These are phyloP conservation scores for Zalaria obscura DNA, from an alignment of 2,329 filamentous ascomycete genomes.

Conservation along the genomic window DNA sequence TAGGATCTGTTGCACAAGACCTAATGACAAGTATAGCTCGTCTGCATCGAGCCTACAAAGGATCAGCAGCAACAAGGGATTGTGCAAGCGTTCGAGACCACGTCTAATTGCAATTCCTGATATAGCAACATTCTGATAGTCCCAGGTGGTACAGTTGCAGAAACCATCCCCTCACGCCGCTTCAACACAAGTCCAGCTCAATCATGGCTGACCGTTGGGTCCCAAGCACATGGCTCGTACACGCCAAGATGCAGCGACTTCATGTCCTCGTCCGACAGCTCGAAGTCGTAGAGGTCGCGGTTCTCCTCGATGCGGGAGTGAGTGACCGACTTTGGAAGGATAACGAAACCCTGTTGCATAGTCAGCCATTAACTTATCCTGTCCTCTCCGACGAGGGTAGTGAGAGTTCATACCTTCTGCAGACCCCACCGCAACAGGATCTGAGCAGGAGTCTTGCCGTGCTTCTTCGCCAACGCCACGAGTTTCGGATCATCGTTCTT, in stretches of 20 bases:
- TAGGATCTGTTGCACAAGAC: too few relatives aligned
- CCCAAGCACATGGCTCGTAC: conserved; percentile 46
- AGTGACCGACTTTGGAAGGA: conserved; percentile 49
- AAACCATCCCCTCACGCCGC: too few relatives aligned
- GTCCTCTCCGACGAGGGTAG: neutral
- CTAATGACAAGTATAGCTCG: too few relatives aligned
- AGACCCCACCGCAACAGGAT: conserved; percentile 47
- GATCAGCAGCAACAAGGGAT: too few relatives aligned
- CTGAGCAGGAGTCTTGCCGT: conserved; percentile 44
- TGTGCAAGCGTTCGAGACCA: too few relatives aligned
- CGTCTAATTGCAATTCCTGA: too few relatives aligned
- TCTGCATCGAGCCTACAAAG: too few relatives aligned
- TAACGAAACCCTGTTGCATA: conserved; percentile 38
- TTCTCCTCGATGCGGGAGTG: conserved; percentile 48
- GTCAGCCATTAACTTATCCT: neutral
- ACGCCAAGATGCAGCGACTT: conserved; percentile 36
- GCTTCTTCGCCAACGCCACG: conserved; percentile 36
- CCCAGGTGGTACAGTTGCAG: too few relatives aligned
- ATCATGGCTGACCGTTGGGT: conserved; percentile 34
- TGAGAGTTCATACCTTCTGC: conserved; percentile 31
- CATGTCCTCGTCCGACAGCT: conserved; percentile 45
- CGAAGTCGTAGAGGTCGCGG: conserved; percentile 44
- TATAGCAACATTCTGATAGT: too few relatives aligned
- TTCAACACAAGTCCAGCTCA: conserved; percentile 7
- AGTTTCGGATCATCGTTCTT: conserved; percentile 40